These are phyloP conservation scores for Fusarium albosuccineum DNA, from an alignment of 2,329 filamentous ascomycete species.

Conservation along the genomic window DNA sequence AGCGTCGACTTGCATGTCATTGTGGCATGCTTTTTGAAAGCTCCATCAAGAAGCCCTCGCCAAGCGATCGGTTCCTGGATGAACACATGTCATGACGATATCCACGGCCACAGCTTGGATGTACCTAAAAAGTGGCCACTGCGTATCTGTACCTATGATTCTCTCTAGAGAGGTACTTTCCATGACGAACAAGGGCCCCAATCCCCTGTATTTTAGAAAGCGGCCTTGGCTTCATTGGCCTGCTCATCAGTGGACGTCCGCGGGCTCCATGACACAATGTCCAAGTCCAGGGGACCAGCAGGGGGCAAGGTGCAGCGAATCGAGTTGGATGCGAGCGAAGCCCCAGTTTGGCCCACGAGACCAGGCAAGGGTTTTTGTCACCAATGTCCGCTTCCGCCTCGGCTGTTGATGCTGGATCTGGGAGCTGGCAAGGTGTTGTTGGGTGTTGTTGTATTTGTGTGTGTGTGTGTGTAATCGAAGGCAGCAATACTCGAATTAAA, in stretches of 20 bases:
- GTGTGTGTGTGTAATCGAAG: not conserved
- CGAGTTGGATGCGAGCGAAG: constrained; percentile 5
- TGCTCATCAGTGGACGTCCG: constrained; percentile 11
- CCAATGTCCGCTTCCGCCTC: constrained; percentile 26
- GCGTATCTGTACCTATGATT: not conserved
- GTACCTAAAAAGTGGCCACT: not conserved
- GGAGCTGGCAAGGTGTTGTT: constrained; percentile 14
- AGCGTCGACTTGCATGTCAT: constrained; percentile 19
- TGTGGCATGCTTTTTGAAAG: constrained; percentile 18
- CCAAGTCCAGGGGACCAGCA: constrained; percentile 8
- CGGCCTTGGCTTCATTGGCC: constrained; percentile 5
- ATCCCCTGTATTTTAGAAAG: not conserved
- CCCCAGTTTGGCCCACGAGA: not conserved
- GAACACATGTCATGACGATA: constrained; percentile 25
- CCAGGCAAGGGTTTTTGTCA: constrained; percentile 17
- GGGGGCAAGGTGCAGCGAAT: constrained; percentile 14
- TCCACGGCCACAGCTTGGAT: not conserved
- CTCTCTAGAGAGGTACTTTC: not conserved
- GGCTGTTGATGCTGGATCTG: constrained; percentile 9
- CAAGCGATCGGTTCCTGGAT: constrained; percentile 31
- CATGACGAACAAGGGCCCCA: not conserved
- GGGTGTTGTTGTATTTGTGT: constrained; percentile 14
- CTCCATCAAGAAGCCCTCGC: constrained; percentile 13
- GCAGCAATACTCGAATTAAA: too few species aligned
- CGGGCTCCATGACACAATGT: constrained; percentile 1